A percentile compares a stretch with the other conserved stretches of the same genome.
phyloP scores from a whole-genome alignment of 305 asterid genomes.

The Fraxinus floribunda region DNA sequence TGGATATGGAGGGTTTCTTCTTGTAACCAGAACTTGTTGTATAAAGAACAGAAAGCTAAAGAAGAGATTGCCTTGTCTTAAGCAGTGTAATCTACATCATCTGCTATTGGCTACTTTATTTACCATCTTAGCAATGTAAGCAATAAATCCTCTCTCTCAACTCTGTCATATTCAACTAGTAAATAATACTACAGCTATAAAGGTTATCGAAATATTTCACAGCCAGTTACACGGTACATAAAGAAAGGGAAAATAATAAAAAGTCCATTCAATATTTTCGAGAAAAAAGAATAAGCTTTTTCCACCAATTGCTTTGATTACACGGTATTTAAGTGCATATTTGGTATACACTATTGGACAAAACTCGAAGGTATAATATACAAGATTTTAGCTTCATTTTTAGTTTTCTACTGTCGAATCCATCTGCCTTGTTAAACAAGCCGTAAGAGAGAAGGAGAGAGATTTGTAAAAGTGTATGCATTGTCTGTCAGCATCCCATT shows the following conservation, averaged over 20 bases:
- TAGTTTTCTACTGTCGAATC: neutral
- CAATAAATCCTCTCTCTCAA: neutral
- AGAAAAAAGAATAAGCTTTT: neutral
- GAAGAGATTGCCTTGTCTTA: conserved; percentile 40
- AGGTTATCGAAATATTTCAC: neutral
- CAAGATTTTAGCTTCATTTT: neutral
- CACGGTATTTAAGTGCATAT: neutral
- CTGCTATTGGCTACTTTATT: conserved; percentile 46
- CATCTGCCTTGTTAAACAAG: neutral
- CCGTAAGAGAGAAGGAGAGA: neutral
- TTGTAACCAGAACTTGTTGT: conserved; percentile 33
- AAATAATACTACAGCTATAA: neutral
- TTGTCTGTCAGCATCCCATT: neutral
- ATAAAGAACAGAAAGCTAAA: conserved; percentile 34
- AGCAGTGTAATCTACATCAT: conserved; percentile 39
- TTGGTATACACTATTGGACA: neutral
- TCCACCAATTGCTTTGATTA: neutral
- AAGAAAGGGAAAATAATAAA: neutral
- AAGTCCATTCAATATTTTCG: neutral
- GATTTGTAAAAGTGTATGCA: neutral
- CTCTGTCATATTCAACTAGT: neutral
- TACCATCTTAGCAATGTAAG: conserved; percentile 70
- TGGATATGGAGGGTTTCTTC: conserved; percentile 50
- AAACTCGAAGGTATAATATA: neutral
- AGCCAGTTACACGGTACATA: neutral